Percentiles rank a stretch among this genome's conserved stretches.
Evolutionary conservation across 225 moss, liverwort and hornwort species (phyloP).

Genomic region (Rhytidiadelphus loreus): DNA sequence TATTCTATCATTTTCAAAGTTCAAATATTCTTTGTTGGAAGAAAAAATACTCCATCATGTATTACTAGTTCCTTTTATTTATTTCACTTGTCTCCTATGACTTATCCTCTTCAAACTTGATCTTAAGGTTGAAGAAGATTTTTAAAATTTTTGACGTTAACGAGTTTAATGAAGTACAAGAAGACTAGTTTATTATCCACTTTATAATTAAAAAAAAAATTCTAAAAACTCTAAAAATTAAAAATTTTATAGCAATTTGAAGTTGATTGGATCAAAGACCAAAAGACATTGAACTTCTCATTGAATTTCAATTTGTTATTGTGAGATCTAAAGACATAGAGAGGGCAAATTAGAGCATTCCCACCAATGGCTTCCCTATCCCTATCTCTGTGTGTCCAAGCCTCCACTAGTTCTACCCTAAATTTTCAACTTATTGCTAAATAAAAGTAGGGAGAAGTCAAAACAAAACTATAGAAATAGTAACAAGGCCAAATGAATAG

Average conservation of each 20-base stretch:
- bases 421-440: too few relatives aligned
- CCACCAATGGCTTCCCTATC: too few relatives aligned
- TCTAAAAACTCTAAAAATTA: too few relatives aligned
- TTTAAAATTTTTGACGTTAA: not conserved
- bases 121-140: not conserved
- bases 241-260: not conserved
- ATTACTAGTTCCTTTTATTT: not conserved
- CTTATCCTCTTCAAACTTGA: too few relatives aligned
- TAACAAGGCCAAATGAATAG: too few relatives aligned
- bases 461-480: too few relatives aligned
- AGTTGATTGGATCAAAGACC: not conserved
- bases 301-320: not conserved
- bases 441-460: too few relatives aligned
- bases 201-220: not conserved
- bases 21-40: too few relatives aligned
- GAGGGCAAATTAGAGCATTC: too few relatives aligned
- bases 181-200: not conserved
- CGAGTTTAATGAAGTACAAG: not conserved
- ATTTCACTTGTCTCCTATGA: not conserved
- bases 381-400: too few relatives aligned
- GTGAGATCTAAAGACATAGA: not conserved
- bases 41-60: not conserved
- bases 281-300: not conserved
- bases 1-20: not conserved
- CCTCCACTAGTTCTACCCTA: too few relatives aligned